A percentile compares a stretch with the other conserved stretches of the same genome.
Evolutionary conservation across 2,329 filamentous ascomycete species (phyloP).

Genomic region (Xylariaceae sp.): DNA sequence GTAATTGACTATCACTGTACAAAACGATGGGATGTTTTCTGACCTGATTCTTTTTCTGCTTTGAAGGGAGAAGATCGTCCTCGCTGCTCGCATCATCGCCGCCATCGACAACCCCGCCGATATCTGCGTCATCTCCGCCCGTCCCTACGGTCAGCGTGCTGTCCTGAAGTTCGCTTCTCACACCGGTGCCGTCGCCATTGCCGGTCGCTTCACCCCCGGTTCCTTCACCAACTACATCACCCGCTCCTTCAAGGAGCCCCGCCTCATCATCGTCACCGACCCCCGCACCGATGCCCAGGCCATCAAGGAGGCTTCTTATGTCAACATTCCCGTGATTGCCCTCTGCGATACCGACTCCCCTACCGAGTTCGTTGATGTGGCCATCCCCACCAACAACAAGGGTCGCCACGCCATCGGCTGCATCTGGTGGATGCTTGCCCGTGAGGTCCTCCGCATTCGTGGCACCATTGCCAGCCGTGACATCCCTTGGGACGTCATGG

Average conservation of each 20-base stretch:
- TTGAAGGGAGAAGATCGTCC: constrained; percentile 95
- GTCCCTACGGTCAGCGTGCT: constrained; percentile 98
- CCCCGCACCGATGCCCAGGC: constrained; percentile 99
- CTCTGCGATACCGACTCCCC: constrained; percentile 99
- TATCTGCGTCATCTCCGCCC: constrained; percentile 98
- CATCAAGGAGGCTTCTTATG: constrained; percentile 99
- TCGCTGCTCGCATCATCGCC: constrained; percentile 97
- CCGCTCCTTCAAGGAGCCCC: constrained; percentile 99
- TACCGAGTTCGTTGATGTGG: constrained; percentile 99
- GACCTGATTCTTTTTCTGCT: not conserved
- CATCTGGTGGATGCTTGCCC: constrained; percentile 99
- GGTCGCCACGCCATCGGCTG: constrained; percentile 98
- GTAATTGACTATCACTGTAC: constrained; percentile 50
- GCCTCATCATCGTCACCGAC: constrained; percentile 98
- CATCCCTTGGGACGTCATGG: constrained; percentile 98
- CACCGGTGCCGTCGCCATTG: constrained; percentile 96
- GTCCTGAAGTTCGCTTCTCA: constrained; percentile 99
- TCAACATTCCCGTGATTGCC: constrained; percentile 99
- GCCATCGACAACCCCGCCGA: constrained; percentile 99
- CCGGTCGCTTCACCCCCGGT: constrained; percentile 99
- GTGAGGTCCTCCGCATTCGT: constrained; percentile 98
- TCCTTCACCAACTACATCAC: constrained; percentile 99
- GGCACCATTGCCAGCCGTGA: constrained; percentile 95
- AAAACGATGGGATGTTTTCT: not conserved
- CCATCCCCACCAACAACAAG: constrained; percentile 99